phyloP scores from a whole-genome alignment of 2,329 filamentous ascomycete genomes.

The Arachnopeziza araneosa region DNA sequence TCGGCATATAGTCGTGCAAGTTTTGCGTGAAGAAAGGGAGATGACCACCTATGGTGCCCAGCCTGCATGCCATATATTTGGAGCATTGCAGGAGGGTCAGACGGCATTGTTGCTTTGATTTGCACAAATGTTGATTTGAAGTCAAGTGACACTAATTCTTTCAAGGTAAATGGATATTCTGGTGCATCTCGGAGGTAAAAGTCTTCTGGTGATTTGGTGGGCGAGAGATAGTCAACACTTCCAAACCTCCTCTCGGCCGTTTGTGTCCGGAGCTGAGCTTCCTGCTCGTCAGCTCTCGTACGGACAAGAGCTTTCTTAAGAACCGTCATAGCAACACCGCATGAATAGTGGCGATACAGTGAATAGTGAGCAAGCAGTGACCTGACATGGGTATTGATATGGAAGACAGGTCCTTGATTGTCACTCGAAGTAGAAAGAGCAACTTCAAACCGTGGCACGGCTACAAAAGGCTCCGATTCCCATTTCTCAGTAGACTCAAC shows the following conservation, averaged over 20 bases:
- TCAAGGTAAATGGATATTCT: slow-evolving; percentile 22
- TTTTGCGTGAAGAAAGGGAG: slow-evolving; percentile 72
- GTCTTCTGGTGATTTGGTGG: slow-evolving; percentile 23
- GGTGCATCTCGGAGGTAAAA: slow-evolving; percentile 17
- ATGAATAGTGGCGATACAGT: slow-evolving; percentile 84
- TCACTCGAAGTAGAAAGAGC: slow-evolving; percentile 82
- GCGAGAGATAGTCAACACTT: slow-evolving; percentile 23
- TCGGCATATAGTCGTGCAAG: slow-evolving; percentile 83
- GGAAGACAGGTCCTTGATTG: slow-evolving; percentile 78
- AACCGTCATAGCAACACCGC: slow-evolving; percentile 75
- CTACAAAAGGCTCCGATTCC: slow-evolving; percentile 80
- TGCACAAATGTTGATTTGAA: slow-evolving; percentile 78
- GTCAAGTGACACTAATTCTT: slow-evolving; percentile 75
- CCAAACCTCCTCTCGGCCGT: slow-evolving; percentile 6
- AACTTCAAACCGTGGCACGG: slow-evolving; percentile 80
- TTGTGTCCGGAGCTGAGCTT: slow-evolving; percentile 33
- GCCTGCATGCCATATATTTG: slow-evolving; percentile 79
- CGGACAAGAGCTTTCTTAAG: slow-evolving; percentile 63
- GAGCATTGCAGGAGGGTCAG: slow-evolving; percentile 86
- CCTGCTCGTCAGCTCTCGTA: slow-evolving; percentile 41
- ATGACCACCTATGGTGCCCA: slow-evolving; percentile 81
- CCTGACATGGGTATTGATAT: slow-evolving; percentile 75
- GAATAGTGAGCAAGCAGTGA: slow-evolving; percentile 84
- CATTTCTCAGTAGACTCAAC: slow-evolving; percentile 81
- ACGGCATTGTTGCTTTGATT: slow-evolving; percentile 81